Evolutionary conservation across 352 stramenopile genomes (phyloP), one percentile per base, ranked within the genome.

Genomic region (Poterioochromonas sp.): DNA sequence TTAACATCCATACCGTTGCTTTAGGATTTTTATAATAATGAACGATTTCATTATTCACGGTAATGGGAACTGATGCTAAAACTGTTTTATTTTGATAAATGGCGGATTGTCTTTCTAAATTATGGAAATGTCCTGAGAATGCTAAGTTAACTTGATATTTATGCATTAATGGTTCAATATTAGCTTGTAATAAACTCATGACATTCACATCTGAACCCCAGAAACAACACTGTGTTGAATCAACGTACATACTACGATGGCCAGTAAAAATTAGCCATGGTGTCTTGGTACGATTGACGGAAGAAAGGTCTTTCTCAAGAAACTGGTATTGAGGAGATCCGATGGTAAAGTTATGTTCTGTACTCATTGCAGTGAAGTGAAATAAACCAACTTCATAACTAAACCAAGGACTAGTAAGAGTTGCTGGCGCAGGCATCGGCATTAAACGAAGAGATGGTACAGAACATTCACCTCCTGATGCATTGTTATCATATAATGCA

Each of bases 81-180:
- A n/a, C n/a, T n/a, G n/a, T n/a, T n/a, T n/a, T n/a, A n/a, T n/a
- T n/a, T n/a, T 86, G 82, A 53, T 83, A 84, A 32, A 92, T 86
- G 8, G 88, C 84, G 71, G 87, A 91, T 77, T 85, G 90, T 39
- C 88, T 86, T 70, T 94, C 87, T 70, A 91, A 91, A n/a, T 86
- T 91, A 82, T 94, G 89, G 73, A 92, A 87, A 76, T 93, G 89
- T 18, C 89, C 89, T 39, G 88, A 86, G 85, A 94, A 79, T 83
- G 91, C 89, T n/a, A 92, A 35, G 65, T 93, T 92, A 63, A 93
- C 89, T 76, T 88, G 88, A 83, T 92, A 84, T 26, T 83, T 81
- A 82, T 83, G 87, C 49, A 94, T 82, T 53, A 94, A 80, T 26
- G 88, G 85, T 47, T 94, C 89, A 63, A 93, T 80, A 68, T 92